Conservation (phyloP, 2,329 filamentous ascomycete species). For the Colletotrichum sp. region DNA sequence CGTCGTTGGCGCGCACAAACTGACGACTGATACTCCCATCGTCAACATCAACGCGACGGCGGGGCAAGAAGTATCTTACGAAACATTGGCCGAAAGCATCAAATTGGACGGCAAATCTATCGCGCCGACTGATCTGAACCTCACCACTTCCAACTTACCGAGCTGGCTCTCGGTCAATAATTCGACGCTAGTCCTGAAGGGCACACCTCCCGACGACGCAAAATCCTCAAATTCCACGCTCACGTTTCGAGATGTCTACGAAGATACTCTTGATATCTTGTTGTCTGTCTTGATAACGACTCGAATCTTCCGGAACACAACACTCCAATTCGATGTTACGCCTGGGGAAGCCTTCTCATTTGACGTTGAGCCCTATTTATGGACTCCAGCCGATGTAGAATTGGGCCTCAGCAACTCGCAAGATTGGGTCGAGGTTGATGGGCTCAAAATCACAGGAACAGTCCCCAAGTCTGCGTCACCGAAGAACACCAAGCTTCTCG, state of each 20-base stretch:
- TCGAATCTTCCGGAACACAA: conserved; percentile 43
- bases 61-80: conserved; percentile 58
- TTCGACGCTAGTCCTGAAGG: conserved; percentile 65
- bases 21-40: conserved; percentile 65
- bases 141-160: conserved; percentile 60
- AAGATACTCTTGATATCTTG: conserved; percentile 63
- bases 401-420: conserved; percentile 39
- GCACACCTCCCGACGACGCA: conserved; percentile 65
- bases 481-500: conserved; percentile 27
- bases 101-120: conserved; percentile 63
- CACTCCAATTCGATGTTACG: conserved; percentile 43
- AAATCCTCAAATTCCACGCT: conserved; percentile 68
- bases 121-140: conserved; percentile 54
- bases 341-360: conserved; percentile 48
- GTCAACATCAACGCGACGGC: conserved; percentile 63
- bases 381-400: conserved; percentile 42
- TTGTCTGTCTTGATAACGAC: conserved; percentile 44
- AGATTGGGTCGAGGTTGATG: conserved; percentile 49
- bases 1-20: conserved; percentile 71
- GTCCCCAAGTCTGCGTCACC: conserved; percentile 39
- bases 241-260: conserved; percentile 62
- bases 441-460: conserved; percentile 43
- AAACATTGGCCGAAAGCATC: conserved; percentile 54
- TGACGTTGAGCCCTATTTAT: conserved; percentile 47
- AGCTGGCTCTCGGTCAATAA: conserved; percentile 74